Evolutionary conservation across 73 alveolate genomes (phyloP), one percentile per base, ranked within the genome.

Genomic region (Paramecium pentaurelia): DNA sequence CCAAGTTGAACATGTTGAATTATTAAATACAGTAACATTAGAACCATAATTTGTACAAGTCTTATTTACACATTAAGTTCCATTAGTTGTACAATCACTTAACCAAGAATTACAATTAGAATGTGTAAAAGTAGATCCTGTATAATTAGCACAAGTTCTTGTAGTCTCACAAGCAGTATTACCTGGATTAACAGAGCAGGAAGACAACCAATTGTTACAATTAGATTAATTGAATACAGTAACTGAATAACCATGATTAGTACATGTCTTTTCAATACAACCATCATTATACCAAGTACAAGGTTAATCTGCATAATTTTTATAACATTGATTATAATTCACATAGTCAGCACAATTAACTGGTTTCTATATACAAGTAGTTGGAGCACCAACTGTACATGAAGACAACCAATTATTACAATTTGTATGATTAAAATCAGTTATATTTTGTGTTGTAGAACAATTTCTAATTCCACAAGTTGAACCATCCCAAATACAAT

Each of bases 161-260:
- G 75, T 80, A 25, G 71, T 80, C 25, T 45, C 71, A 80, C 91
- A 73, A 73, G 87, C 87, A 36, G 87, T 37, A 16, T 0, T 16
- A 8, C 87, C 87, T 73, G 87, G 68, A 45, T 80, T 80, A 25
- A 47, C 91, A 14, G 91, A 45, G 10, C 91, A 80, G 9, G 91
- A 25, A 6, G 64, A 32, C 9, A 80, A 12, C 91, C 91, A 80
- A 18, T 9, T 25, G 6, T 28, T 44, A 44, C 91, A 80, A 47
- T 49, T 80, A 42, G 91, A 18, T 14, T 80, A 37, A 73, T 34
- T 73, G 18, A 73, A 73, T 0, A 44, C 34, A 4, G 77, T 49
- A 1, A 80, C 71, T 16, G 91, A 14, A 27, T 73, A 73, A n/a
- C 87, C 87, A 34, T 42, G 49, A 80, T 80, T 80, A 2, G 59